Evolutionary conservation across 805 yeast species (phyloP).

Genomic region (Monosporozyma solicola): DNA sequence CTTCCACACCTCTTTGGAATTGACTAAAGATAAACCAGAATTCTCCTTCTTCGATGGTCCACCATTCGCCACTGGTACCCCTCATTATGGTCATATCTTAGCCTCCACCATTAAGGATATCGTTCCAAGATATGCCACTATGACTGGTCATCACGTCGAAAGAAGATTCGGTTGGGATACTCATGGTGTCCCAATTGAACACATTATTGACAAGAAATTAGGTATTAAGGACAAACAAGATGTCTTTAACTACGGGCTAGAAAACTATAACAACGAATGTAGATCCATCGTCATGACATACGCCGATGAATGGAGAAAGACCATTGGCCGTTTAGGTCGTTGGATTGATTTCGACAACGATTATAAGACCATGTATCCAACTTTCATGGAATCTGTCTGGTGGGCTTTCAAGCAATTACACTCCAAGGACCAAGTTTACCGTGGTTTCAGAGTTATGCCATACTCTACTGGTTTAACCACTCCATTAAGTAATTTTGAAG

Average conservation of each 20-base stretch:
- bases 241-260: constrained; percentile 90
- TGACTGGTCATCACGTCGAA: constrained; percentile 94
- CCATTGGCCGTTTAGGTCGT: constrained; percentile 91
- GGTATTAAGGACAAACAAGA: constrained; percentile 91
- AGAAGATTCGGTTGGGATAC: constrained; percentile 99
- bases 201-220: constrained; percentile 94
- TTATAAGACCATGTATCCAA: constrained; percentile 91
- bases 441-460: constrained; percentile 97
- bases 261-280: constrained; percentile 88
- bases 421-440: constrained; percentile 80
- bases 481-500: constrained; percentile 94
- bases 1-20: constrained; percentile 76
- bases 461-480: constrained; percentile 97
- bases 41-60: constrained; percentile 98
- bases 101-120: constrained; percentile 97
- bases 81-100: constrained; percentile 95
- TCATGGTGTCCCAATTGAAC: constrained; percentile 97
- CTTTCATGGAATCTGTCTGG: constrained; percentile 98
- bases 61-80: constrained; percentile 98
- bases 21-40: constrained; percentile 76
- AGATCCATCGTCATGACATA: constrained; percentile 96
- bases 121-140: constrained; percentile 94
- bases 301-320: constrained; percentile 88
- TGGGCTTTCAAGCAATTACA: constrained; percentile 92
- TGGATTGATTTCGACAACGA: constrained; percentile 99